phyloP scores from a whole-genome alignment of 768 basidiomycete genomes.

The Mycena belliarum region DNA sequence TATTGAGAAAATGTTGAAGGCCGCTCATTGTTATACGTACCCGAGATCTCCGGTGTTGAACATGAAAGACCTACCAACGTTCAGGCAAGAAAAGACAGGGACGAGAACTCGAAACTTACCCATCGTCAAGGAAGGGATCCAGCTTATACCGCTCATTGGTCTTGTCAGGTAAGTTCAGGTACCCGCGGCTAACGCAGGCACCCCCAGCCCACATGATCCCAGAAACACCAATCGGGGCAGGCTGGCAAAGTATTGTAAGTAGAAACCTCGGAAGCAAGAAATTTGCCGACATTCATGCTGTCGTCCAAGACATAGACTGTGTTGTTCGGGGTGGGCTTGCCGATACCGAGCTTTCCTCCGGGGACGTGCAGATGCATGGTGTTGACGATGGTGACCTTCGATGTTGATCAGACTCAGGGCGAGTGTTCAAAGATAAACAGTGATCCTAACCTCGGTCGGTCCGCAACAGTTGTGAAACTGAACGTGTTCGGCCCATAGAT shows the following conservation, averaged over 20 bases:
- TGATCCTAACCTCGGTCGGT: slow-evolving; percentile 48
- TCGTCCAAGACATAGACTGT: slow-evolving; percentile 37
- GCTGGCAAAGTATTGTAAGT: slow-evolving; percentile 22
- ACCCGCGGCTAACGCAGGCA: slow-evolving; percentile 55
- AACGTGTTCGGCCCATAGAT: slow-evolving; percentile 45
- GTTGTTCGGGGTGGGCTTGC: slow-evolving; percentile 57
- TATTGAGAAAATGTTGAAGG: too few species aligned
- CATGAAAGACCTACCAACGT: slow-evolving; percentile 42
- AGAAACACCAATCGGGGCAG: slow-evolving; percentile 33
- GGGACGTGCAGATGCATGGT: slow-evolving; percentile 50
- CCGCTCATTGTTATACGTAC: slow-evolving; percentile 25
- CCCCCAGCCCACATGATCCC: slow-evolving; percentile 68
- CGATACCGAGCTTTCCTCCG: slow-evolving; percentile 46
- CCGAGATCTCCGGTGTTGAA: slow-evolving; percentile 67
- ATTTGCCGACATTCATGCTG: slow-evolving; percentile 11
- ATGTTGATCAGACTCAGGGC: background rate
- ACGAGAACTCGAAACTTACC: slow-evolving; percentile 36
- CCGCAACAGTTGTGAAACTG: slow-evolving; percentile 58
- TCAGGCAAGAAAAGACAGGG: slow-evolving; percentile 5
- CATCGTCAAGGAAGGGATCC: slow-evolving; percentile 52
- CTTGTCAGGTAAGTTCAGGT: slow-evolving; percentile 56
- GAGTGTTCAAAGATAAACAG: background rate
- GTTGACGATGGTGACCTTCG: slow-evolving; percentile 57
- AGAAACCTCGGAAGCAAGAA: slow-evolving; percentile 33
- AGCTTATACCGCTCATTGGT: slow-evolving; percentile 49